Evolutionary conservation across 2,329 filamentous ascomycete genomes (phyloP).

Genomic region (Ophiostoma triangulosporum): DNA sequence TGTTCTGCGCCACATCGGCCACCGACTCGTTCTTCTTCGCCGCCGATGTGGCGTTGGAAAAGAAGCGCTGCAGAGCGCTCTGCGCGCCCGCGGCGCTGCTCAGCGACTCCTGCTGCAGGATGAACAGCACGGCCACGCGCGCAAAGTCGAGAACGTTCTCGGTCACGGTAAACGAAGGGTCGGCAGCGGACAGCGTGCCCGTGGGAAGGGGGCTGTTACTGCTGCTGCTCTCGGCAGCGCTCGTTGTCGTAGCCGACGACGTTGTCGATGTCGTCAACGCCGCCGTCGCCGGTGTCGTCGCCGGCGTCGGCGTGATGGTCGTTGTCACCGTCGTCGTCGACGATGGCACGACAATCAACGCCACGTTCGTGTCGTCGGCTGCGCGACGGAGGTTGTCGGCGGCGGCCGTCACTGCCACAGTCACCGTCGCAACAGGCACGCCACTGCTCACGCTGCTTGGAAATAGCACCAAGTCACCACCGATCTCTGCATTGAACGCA

Average conservation of each 20-base stretch:
- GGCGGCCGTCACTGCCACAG: conserved; percentile 2
- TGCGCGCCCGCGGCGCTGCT: conserved; percentile 41
- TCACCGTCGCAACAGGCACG: conserved; percentile 12
- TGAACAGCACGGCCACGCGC: conserved; percentile 45
- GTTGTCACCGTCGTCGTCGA: conserved; percentile 18
- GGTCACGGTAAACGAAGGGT: conserved; percentile 33
- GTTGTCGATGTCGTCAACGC: background rate
- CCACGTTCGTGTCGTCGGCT: conserved; percentile 13
- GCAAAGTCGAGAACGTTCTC: conserved; percentile 50
- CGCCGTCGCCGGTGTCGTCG: background rate
- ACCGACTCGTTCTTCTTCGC: conserved; percentile 13
- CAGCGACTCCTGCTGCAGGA: conserved; percentile 42
- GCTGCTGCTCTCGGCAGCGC: conserved; percentile 1
- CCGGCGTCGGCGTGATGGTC: conserved; percentile 11
- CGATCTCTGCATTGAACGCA: conserved; percentile 9
- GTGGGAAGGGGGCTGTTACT: conserved; percentile 14
- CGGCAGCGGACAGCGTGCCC: conserved; percentile 15
- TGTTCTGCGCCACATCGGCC: conserved; percentile 22
- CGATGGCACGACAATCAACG: conserved; percentile 15
- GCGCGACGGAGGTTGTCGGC: background rate
- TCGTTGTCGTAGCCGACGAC: background rate
- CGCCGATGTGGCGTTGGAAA: conserved; percentile 24
- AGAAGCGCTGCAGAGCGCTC: conserved; percentile 39
- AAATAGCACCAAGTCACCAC: background rate
- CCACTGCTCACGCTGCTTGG: conserved; percentile 1